phyloP scores from a whole-genome alignment of 2,329 filamentous ascomycete species.

The Chaetomium olivaceum region DNA sequence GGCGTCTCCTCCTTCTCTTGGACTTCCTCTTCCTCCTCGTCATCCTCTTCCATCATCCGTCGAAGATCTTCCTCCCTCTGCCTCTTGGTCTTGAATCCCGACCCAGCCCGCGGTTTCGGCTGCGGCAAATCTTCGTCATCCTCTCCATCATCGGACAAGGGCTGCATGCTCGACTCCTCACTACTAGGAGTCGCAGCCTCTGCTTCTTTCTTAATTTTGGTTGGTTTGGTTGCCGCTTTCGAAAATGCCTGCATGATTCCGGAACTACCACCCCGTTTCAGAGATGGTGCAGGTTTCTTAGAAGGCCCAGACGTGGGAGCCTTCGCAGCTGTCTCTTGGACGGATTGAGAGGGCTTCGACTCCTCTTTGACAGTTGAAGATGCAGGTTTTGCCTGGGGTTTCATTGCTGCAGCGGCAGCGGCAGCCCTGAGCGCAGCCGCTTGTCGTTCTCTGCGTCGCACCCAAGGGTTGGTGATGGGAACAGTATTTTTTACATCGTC shows the following conservation, averaged over 20 bases:
- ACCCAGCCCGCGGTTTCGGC: conserved; percentile 39
- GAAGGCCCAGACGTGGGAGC: conserved; percentile 38
- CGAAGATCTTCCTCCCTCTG: conserved; percentile 66
- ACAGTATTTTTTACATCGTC: conserved; percentile 53
- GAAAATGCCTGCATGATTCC: conserved; percentile 80
- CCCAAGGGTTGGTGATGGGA: conserved; percentile 72
- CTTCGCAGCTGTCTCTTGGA: conserved; percentile 37
- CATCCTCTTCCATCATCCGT: conserved; percentile 73
- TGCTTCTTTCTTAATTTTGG: conserved; percentile 53
- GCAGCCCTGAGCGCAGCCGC: conserved; percentile 35
- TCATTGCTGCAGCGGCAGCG: conserved; percentile 34
- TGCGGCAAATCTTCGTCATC: conserved; percentile 55
- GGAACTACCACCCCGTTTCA: conserved; percentile 56
- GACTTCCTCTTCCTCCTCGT: conserved; percentile 51
- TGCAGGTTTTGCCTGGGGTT: conserved; percentile 32
- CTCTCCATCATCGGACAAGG: conserved; percentile 53
- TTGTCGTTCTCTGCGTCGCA: conserved; percentile 53
- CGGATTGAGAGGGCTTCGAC: conserved; percentile 41
- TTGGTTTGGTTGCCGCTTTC: conserved; percentile 53
- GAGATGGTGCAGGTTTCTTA: conserved; percentile 43
- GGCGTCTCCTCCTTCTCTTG: conserved; percentile 50
- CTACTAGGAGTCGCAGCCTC: conserved; percentile 43
- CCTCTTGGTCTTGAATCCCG: conserved; percentile 49
- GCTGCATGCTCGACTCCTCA: conserved; percentile 53
- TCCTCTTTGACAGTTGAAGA: conserved; percentile 39